phyloP scores from a whole-genome alignment of 192 early-diverging fungal species.

The Coemansia sp. region DNA sequence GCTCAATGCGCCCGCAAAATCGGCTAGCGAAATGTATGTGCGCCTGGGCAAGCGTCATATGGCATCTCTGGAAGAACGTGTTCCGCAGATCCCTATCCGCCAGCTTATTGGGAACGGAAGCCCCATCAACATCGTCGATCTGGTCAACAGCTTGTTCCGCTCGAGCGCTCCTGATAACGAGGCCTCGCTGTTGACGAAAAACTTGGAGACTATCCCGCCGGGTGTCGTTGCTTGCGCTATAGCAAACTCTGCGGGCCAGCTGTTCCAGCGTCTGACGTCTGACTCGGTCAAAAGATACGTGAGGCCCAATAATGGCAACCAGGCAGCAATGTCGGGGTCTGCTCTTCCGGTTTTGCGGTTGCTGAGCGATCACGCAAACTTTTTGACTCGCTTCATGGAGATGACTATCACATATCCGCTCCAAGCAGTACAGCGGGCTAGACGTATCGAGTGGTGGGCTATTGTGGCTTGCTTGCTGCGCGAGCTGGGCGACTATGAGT shows the following conservation, averaged over 20 bases:
- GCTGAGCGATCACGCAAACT: slow-evolving; percentile 52
- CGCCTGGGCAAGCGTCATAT: slow-evolving; percentile 31
- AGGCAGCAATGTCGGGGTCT: background rate
- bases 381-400: slow-evolving; percentile 43
- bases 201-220: slow-evolving; percentile 40
- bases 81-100: slow-evolving; percentile 33
- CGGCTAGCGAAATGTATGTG: slow-evolving; percentile 37
- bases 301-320: slow-evolving; percentile 2
- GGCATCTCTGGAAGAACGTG: slow-evolving; percentile 37
- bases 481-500: slow-evolving; percentile 54
- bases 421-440: slow-evolving; percentile 31
- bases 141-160: slow-evolving; percentile 37
- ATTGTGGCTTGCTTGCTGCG: slow-evolving; percentile 34
- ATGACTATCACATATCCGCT: slow-evolving; percentile 33
- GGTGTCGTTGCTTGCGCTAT: slow-evolving; percentile 47
- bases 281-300: slow-evolving; percentile 29
- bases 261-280: slow-evolving; percentile 37
- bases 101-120: slow-evolving; percentile 16
- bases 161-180: slow-evolving; percentile 29
- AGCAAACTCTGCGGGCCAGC: slow-evolving; percentile 45
- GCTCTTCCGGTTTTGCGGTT: slow-evolving; percentile 24
- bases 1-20: slow-evolving; percentile 6
- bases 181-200: slow-evolving; percentile 20
- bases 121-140: slow-evolving; percentile 28
- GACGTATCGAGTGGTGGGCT: slow-evolving; percentile 50